These are phyloP conservation scores for Tricholoma sp. DNA, from an alignment of 768 basidiomycete genomes.

Conservation along the genomic window DNA sequence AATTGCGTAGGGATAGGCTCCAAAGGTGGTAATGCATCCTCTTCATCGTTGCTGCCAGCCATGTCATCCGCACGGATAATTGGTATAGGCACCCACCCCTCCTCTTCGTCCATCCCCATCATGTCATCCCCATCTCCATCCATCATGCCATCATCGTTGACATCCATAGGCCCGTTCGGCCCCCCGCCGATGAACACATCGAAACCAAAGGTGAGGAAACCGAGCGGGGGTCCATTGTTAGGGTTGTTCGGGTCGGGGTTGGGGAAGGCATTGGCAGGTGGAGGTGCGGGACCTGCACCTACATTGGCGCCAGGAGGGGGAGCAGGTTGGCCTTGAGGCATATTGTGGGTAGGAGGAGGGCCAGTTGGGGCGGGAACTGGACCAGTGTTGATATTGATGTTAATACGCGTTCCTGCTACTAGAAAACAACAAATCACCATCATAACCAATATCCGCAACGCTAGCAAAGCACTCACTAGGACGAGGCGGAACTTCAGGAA, in stretches of 20 bases:
- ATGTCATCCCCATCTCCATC: not conserved
- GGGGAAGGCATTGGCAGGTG: not conserved
- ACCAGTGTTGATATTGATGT: not conserved
- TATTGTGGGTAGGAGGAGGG: not conserved
- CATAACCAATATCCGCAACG: not conserved
- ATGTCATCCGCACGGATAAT: not conserved
- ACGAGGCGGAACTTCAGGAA: not conserved
- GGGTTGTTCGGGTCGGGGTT: not conserved
- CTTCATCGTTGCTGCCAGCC: not conserved
- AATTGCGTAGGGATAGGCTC: not conserved
- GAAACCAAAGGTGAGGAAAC: conserved; percentile 34
- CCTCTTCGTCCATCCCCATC: not conserved
- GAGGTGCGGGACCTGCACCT: not conserved
- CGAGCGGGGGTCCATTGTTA: conserved; percentile 8
- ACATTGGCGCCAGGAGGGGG: not conserved
- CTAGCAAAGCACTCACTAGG: not conserved
- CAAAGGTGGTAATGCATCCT: not conserved
- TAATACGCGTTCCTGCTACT: not conserved
- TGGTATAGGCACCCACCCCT: not conserved
- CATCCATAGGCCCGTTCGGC: conserved; percentile 3
- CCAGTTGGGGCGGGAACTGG: not conserved
- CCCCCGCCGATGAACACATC: conserved; percentile 30
- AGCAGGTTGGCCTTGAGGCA: not conserved
- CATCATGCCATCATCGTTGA: conserved; percentile 1
- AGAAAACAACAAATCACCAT: not conserved